A percentile compares a stretch with the other conserved stretches of the same genome.
Conservation (phyloP, 1,284 basidiomycete genomes). For the Apiotrichum laibachii region DNA sequence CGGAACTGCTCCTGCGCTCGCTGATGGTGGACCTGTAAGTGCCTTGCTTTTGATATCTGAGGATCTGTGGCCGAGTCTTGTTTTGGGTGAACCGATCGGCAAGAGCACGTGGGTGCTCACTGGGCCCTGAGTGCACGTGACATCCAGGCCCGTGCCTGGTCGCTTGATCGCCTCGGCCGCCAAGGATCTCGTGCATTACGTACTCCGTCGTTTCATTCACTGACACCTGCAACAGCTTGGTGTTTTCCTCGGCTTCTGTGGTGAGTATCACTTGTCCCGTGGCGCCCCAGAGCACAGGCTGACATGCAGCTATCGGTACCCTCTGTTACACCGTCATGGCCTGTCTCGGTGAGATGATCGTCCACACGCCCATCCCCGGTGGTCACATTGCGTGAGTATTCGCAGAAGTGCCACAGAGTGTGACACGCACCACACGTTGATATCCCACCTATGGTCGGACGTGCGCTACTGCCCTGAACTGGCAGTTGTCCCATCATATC, state of each 20-base stretch:
- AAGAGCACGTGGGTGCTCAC: not conserved
- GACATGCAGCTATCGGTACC: conserved; percentile 40
- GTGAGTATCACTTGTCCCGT: conserved; percentile 5
- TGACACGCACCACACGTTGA: no score
- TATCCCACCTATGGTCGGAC: no score
- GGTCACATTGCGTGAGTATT: conserved; percentile 64
- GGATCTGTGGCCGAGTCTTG: not conserved
- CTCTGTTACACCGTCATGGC: conserved; percentile 51
- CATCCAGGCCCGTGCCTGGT: no score
- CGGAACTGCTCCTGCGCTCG: conserved; percentile 17
- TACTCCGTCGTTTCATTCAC: not conserved
- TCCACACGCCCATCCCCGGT: conserved; percentile 56
- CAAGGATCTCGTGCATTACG: not conserved
- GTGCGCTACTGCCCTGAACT: no score
- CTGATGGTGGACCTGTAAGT: conserved; percentile 50
- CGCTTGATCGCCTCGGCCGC: not conserved
- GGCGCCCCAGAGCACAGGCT: not conserved
- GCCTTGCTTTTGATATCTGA: no score
- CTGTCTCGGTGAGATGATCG: conserved; percentile 54
- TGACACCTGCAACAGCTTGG: conserved; percentile 8
- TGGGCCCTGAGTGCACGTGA: no score
- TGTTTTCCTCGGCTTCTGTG: conserved; percentile 17
- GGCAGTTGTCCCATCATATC: no score
- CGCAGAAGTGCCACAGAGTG: no score
- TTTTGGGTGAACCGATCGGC: not conserved